A percentile compares a stretch with the other conserved stretches of the same genome.
phyloP scores from a whole-genome alignment of 345 rosid genomes.

The Linum usitatissimum region DNA sequence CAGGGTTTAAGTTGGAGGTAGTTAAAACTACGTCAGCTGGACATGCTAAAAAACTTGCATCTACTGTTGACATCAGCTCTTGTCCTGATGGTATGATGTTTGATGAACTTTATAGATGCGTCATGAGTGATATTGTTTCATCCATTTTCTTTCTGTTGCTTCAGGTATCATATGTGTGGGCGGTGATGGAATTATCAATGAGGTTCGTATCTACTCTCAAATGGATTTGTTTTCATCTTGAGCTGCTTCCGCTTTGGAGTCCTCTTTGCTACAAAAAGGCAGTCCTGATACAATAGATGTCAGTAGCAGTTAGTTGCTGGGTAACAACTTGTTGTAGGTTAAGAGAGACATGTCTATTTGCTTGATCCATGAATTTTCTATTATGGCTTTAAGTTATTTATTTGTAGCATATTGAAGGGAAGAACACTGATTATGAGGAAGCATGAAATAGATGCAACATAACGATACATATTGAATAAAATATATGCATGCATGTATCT shows the following conservation, averaged over 20 bases:
- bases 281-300: no score
- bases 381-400: no score
- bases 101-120: constrained; percentile 9
- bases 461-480: neutral
- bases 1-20: constrained; percentile 89
- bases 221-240: constrained; percentile 4
- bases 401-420: no score
- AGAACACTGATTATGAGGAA: no score
- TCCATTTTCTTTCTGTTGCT: constrained; percentile 14
- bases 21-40: constrained; percentile 87
- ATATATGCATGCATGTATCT: neutral
- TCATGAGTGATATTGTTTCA: neutral
- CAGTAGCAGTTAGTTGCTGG: no score
- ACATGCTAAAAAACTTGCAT: constrained; percentile 77
- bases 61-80: constrained; percentile 70
- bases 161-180: constrained; percentile 95
- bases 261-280: neutral
- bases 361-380: no score
- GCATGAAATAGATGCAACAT: neutral
- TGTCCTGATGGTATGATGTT: constrained; percentile 75
- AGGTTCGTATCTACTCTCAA: constrained; percentile 40
- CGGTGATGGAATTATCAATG: constrained; percentile 95
- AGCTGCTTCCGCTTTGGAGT: neutral
- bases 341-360: no score
- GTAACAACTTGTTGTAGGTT: no score